phyloP scores from a whole-genome alignment of 495 filamentous ascomycete species.

The Clavariopsis aquatica region DNA sequence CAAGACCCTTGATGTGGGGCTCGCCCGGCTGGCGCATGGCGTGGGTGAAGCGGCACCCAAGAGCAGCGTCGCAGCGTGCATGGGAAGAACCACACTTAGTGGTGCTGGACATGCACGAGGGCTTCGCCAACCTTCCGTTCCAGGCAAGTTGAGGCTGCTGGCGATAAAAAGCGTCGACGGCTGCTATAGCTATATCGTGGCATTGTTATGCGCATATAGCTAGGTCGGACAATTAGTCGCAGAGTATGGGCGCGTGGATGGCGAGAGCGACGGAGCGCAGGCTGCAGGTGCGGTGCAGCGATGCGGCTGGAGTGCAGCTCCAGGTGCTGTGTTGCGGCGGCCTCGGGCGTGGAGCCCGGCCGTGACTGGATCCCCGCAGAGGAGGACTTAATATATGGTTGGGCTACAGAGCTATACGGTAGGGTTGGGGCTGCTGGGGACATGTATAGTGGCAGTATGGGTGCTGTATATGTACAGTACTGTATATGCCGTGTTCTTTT shows the following conservation, averaged over 20 bases:
- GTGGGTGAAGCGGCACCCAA: constrained; percentile 43
- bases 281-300: not conserved
- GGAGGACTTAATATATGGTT: constrained; percentile 32
- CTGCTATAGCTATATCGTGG: constrained; percentile 34
- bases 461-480: constrained; percentile 18
- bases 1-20: constrained; percentile 40
- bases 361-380: constrained; percentile 2
- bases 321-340: constrained; percentile 16
- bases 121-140: constrained; percentile 36
- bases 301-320: constrained; percentile 21
- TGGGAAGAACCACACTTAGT: constrained; percentile 44
- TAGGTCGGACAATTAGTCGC: constrained; percentile 24
- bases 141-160: constrained; percentile 7
- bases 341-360: not conserved
- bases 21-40: constrained; percentile 37
- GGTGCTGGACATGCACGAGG: constrained; percentile 44
- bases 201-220: constrained; percentile 35
- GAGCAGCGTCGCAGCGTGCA: constrained; percentile 39
- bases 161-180: constrained; percentile 24
- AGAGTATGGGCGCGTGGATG: not conserved
- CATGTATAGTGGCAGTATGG: constrained; percentile 24
- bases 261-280: not conserved
- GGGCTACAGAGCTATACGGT: constrained; percentile 15
- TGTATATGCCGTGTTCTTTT: constrained; percentile 14
- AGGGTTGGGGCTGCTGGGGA: constrained; percentile 31